Evolutionary conservation across 805 yeast species (phyloP).

Genomic region (Saccharomyces kudriavzevii): DNA sequence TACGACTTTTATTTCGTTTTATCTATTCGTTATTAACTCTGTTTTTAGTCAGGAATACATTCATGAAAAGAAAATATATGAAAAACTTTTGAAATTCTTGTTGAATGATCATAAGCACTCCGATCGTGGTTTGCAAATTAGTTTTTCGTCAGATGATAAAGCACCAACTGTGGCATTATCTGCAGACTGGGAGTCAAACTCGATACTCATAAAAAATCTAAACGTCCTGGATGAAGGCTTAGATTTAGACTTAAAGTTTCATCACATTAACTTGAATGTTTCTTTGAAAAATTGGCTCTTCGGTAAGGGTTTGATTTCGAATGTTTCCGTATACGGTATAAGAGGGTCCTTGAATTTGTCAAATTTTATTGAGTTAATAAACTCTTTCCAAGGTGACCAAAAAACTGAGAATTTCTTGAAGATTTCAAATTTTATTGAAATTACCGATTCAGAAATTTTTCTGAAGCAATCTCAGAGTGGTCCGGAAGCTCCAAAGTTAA

Average conservation of each 20-base stretch:
- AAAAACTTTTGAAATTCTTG: constrained; percentile 60
- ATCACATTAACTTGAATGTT: constrained; percentile 68
- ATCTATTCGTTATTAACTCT: constrained; percentile 67
- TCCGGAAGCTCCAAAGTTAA: constrained; percentile 13
- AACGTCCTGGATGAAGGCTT: constrained; percentile 32
- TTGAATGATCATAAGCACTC: constrained; percentile 28
- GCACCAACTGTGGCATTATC: constrained; percentile 49
- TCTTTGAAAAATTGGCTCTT: constrained; percentile 80
- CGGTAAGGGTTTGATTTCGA: constrained; percentile 76
- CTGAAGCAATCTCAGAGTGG: not conserved
- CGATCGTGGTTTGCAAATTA: constrained; percentile 61
- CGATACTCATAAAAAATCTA: constrained; percentile 45
- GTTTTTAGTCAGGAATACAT: constrained; percentile 74
- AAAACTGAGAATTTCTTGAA: constrained; percentile 2
- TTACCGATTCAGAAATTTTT: not conserved
- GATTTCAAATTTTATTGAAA: not conserved
- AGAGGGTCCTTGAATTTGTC: constrained; percentile 41
- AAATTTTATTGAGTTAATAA: not conserved
- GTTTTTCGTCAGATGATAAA: constrained; percentile 50
- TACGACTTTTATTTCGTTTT: constrained; percentile 79
- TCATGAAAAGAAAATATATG: constrained; percentile 67
- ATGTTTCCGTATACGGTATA: constrained; percentile 70
- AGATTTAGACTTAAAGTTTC: constrained; percentile 72
- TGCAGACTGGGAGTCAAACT: constrained; percentile 87
- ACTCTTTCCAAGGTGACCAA: not conserved